Base-by-base conservation (phyloP, 2,329 filamentous ascomycete genomes). In the Ophiocordyceps robertsii region DNA sequence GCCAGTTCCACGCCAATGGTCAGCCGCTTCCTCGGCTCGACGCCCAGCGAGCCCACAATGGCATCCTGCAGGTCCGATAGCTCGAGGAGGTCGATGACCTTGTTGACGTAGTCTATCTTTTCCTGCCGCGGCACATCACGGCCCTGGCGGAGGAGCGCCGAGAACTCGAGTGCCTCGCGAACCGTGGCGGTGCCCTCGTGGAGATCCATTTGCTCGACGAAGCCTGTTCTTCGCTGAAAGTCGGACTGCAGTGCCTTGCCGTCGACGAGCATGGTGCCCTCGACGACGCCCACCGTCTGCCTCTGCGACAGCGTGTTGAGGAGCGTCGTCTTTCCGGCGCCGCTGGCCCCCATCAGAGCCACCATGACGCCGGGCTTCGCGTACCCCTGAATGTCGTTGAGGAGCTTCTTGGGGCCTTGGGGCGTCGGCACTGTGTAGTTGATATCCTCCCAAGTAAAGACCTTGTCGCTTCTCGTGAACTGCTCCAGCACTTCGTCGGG, bases 291-390 rank as follows among this genome's bases (percentile, higher is more conserved):
- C 67, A 85, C 83, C 1, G 75, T 87, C 30, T 82, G 77, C 52
- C 85, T 80, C 40, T 80, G 82, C 29, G 84, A 82, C 19, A 90
- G 68, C 3, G 81, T 79, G 57, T 87, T 80, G 36, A 87, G 65
- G 4, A 36, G 33, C 4, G 33, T 36, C 33, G 33, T 36, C 33
- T 36, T 36, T 3, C 33, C 33, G 4, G 33, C 33, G 55, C 62
- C 66, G 36, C 68, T 70, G 19, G 68, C 66, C 31, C 69, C 82
- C 84, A 90, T 90, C 0, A 89, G 69, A 9, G 84, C 85, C 10
- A 84, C 89, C 40, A 89, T 62, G 41, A 82, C 88, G 29, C 85
- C 85, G 1, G 86, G 85, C 46, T 85, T 83, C 37, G 92, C 84
- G 69, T 81, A 90, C n/a, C 85, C 85, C 51, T 89, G 80, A 1